These are phyloP conservation scores for Zymoseptoria passerinii DNA, from an alignment of 2,329 filamentous ascomycete genomes.

Conservation along the genomic window DNA sequence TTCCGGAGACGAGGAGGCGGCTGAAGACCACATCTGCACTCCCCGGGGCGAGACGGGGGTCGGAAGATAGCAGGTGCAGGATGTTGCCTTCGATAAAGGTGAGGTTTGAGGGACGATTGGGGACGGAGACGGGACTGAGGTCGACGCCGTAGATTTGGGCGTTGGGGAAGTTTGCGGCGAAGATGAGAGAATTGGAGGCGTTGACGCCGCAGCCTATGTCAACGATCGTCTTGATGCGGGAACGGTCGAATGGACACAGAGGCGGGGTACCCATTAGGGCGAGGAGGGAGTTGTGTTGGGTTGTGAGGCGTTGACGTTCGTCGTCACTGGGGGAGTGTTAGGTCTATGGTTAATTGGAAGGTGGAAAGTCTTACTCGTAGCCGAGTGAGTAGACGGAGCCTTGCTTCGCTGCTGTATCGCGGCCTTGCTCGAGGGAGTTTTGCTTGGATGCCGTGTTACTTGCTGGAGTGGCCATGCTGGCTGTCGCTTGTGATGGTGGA, in stretches of 20 bases:
- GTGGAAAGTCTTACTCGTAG: neutral
- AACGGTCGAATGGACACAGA: neutral
- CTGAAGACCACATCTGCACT: conserved; percentile 7
- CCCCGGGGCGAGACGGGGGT: conserved; percentile 1
- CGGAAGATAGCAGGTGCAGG: neutral
- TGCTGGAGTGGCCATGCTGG: neutral
- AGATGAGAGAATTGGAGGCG: neutral
- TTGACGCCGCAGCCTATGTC: conserved; percentile 1
- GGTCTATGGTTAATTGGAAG: neutral
- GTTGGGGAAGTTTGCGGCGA: neutral
- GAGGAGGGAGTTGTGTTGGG: conserved; percentile 7
- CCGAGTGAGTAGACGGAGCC: neutral
- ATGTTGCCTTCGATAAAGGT: conserved; percentile 8
- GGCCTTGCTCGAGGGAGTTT: neutral
- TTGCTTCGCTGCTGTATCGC: neutral
- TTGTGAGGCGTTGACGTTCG: conserved; percentile 4
- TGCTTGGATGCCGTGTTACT: neutral
- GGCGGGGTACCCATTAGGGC: conserved; percentile 8
- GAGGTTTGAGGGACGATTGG: conserved; percentile 2
- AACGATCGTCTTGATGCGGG: neutral
- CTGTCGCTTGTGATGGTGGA: neutral
- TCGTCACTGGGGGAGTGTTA: conserved; percentile 1
- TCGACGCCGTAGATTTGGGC: neutral
- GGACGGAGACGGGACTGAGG: conserved; percentile 11
- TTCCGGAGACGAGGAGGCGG: conserved; percentile 3